A percentile compares a stretch with the other conserved stretches of the same genome.
phyloP scores from a whole-genome alignment of 2,329 filamentous ascomycete species.

The Colletotrichum eremochloae region DNA sequence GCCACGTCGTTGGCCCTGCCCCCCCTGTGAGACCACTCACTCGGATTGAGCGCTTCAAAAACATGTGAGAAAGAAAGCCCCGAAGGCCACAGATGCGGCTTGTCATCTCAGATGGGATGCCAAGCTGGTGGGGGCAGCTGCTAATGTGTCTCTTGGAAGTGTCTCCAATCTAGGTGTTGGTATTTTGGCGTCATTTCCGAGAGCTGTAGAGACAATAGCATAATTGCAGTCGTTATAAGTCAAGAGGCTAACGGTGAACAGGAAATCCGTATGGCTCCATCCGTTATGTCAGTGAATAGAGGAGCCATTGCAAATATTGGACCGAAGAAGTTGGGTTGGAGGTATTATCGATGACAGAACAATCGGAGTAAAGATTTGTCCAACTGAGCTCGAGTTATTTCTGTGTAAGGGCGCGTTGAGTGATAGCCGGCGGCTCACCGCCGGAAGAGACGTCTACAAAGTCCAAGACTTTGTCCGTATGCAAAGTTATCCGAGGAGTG shows the following conservation, averaged over 20 bases:
- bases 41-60: conserved; percentile 22
- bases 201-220: background rate
- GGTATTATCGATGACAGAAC: background rate
- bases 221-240: background rate
- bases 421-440: background rate
- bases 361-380: background rate
- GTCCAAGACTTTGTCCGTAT: background rate
- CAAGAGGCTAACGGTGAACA: background rate
- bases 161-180: background rate
- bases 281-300: background rate
- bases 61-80: conserved; percentile 31
- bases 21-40: background rate
- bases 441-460: background rate
- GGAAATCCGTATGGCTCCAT: background rate
- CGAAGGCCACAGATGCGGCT: conserved; percentile 31
- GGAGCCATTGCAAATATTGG: background rate
- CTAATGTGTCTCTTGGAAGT: background rate
- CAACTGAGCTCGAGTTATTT: background rate
- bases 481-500: too few species aligned
- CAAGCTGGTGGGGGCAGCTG: background rate
- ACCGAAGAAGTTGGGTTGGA: background rate
- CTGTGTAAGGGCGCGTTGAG: background rate
- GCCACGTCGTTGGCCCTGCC: conserved; percentile 3
- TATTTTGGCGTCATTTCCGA: background rate
- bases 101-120: conserved; percentile 23